A percentile compares a stretch with the other conserved stretches of the same genome.
These are phyloP conservation scores for Leccinellum rugosiceps DNA, from an alignment of 768 basidiomycete genomes.

Conservation along the genomic window DNA sequence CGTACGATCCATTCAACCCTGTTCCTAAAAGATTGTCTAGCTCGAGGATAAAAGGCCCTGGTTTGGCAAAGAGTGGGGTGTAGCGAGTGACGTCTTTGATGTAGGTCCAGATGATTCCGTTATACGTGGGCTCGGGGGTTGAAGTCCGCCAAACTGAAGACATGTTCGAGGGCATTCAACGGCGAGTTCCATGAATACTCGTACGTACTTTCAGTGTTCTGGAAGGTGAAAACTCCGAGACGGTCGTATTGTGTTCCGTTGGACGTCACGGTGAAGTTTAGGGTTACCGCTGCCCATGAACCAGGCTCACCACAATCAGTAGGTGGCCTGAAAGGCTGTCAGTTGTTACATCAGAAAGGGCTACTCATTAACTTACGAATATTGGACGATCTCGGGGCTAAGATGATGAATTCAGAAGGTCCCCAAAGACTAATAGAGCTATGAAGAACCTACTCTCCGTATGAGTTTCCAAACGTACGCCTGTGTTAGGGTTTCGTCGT, in stretches of 20 bases:
- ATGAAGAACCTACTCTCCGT: conserved; percentile 48
- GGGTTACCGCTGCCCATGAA: conserved; percentile 70
- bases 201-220: conserved; percentile 69
- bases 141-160: conserved; percentile 72
- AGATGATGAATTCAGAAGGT: background rate
- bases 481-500: conserved; percentile 30
- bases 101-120: conserved; percentile 78
- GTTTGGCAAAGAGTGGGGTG: conserved; percentile 62
- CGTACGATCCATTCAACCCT: conserved; percentile 63
- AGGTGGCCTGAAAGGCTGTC: conserved; percentile 51
- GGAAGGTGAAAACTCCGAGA: conserved; percentile 69
- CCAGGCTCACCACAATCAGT: conserved; percentile 67
- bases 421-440: background rate
- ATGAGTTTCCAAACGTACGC: conserved; percentile 71
- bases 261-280: conserved; percentile 75
- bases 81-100: conserved; percentile 75
- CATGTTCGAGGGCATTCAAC: background rate
- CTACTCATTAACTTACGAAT: conserved; percentile 39
- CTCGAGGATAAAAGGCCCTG: conserved; percentile 69
- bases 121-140: conserved; percentile 67
- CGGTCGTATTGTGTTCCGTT: conserved; percentile 79
- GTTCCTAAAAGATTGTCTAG: conserved; percentile 65
- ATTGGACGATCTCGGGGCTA: conserved; percentile 64
- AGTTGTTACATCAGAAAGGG: background rate
- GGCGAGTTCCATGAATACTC: background rate